Percentiles rank a stretch among this genome's conserved stretches.
These are phyloP conservation scores for Globisporangium megalacanthum DNA, from an alignment of 352 stramenopile species.

Conservation along the genomic window DNA sequence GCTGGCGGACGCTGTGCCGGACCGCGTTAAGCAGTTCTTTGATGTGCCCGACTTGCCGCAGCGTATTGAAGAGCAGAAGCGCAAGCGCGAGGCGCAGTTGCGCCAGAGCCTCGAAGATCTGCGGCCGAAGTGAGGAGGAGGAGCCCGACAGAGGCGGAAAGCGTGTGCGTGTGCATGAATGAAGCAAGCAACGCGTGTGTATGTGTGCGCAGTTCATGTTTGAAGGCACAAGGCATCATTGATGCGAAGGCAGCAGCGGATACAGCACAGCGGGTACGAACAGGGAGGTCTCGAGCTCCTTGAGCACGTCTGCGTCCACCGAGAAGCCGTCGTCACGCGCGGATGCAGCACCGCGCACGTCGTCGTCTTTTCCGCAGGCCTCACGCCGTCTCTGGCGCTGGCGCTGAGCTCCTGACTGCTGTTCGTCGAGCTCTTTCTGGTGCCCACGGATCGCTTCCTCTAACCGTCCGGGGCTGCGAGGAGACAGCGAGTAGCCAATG, in stretches of 20 bases:
- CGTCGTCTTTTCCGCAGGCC: conserved; percentile 33
- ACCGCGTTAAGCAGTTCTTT: conserved; percentile 60
- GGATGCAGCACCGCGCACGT: not conserved
- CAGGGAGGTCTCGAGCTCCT: conserved; percentile 22
- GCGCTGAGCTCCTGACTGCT: not conserved
- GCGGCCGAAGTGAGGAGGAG: conserved; percentile 53
- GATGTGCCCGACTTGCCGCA: conserved; percentile 58
- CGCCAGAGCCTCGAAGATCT: conserved; percentile 67
- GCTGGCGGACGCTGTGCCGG: conserved; percentile 64
- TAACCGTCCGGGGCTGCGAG: conserved; percentile 27
- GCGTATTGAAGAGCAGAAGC: conserved; percentile 65
- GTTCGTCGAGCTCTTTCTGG: conserved; percentile 15
- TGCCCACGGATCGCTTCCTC: conserved; percentile 32
- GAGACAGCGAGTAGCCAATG: conserved; percentile 1
- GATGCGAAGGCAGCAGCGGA: conserved; percentile 34
- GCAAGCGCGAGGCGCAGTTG: conserved; percentile 66
- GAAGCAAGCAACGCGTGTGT: not conserved
- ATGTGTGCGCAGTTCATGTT: too few relatives aligned
- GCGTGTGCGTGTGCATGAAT: not conserved
- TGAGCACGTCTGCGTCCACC: conserved; percentile 18
- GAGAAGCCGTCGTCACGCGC: conserved; percentile 11
- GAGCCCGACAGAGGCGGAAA: conserved; percentile 13
- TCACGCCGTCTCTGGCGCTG: conserved; percentile 5
- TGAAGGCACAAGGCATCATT: not conserved
- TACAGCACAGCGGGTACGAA: conserved; percentile 62